These are phyloP conservation scores for Melaleuca alternifolia DNA, from an alignment of 345 rosid species.

Conservation along the genomic window DNA sequence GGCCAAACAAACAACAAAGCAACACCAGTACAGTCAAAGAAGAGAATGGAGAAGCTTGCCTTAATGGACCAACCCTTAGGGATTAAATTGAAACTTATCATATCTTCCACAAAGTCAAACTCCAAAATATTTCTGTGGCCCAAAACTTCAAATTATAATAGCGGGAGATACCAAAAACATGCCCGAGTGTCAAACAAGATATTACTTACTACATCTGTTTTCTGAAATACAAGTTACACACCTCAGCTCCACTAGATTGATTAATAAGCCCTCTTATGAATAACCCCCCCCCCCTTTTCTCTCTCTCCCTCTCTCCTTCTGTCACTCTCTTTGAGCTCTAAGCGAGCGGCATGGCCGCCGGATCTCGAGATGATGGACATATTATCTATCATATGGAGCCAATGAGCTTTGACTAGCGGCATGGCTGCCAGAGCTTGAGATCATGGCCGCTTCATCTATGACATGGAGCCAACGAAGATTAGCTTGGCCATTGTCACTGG, in stretches of 20 bases:
- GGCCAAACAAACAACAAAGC: background rate
- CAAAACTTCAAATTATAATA: background rate
- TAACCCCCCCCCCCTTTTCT: background rate
- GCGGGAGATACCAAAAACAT: background rate
- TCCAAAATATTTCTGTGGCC: background rate
- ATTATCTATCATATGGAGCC: background rate
- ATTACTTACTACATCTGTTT: background rate
- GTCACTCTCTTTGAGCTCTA: background rate
- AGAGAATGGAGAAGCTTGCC: background rate
- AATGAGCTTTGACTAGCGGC: background rate
- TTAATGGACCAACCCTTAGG: background rate
- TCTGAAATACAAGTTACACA: background rate
- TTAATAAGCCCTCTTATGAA: background rate
- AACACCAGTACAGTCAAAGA: background rate
- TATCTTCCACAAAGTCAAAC: background rate
- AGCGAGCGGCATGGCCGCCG: background rate
- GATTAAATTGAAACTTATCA: background rate
- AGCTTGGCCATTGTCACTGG: background rate
- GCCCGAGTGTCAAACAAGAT: background rate
- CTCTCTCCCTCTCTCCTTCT: background rate
- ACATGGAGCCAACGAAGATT: background rate
- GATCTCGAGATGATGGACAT: background rate
- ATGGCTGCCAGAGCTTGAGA: background rate
- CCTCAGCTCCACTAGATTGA: background rate
- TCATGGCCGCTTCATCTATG: background rate